These are phyloP conservation scores for Hagleromyces aurorensis DNA, from an alignment of 805 yeast species.

Conservation along the genomic window DNA sequence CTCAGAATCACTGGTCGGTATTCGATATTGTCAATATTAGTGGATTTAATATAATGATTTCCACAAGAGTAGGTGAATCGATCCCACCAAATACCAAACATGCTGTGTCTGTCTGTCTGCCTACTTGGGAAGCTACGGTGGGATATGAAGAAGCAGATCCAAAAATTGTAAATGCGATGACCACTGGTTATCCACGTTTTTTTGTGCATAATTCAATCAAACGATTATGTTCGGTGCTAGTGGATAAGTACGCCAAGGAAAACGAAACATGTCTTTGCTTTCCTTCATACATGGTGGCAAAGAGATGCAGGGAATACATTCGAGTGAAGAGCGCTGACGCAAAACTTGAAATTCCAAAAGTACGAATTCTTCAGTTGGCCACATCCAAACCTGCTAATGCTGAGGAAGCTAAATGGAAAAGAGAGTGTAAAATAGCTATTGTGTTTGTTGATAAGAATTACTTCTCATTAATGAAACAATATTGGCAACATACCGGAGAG, in stretches of 20 bases:
- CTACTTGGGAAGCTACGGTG: slow-evolving; percentile 90
- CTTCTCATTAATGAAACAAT: slow-evolving; percentile 63
- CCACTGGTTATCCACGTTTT: slow-evolving; percentile 84
- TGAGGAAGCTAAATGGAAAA: slow-evolving; percentile 50
- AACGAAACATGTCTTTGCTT: slow-evolving; percentile 70
- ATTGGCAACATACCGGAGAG: slow-evolving; percentile 98
- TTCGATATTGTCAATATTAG: too few species aligned
- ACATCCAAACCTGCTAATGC: slow-evolving; percentile 58
- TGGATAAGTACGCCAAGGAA: slow-evolving; percentile 67
- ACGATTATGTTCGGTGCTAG: slow-evolving; percentile 45
- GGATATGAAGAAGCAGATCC: slow-evolving; percentile 88
- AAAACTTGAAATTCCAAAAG: slow-evolving; percentile 17
- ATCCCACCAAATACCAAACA: slow-evolving; percentile 87
- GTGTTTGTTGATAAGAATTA: slow-evolving; percentile 65
- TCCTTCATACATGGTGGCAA: slow-evolving; percentile 72
- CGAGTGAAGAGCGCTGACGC: slow-evolving; percentile 34
- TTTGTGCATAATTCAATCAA: slow-evolving; percentile 60
- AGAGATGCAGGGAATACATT: slow-evolving; percentile 77
- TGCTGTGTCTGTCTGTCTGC: slow-evolving; percentile 90
- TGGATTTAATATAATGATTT: slow-evolving; percentile 10
- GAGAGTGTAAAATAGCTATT: slow-evolving; percentile 65
- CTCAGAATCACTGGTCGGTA: too few species aligned
- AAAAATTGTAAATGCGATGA: slow-evolving; percentile 70
- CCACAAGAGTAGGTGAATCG: slow-evolving; percentile 56
- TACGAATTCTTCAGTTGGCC: slow-evolving; percentile 64